Conservation (phyloP, 768 basidiomycete genomes). For the Pholiota molesta region DNA sequence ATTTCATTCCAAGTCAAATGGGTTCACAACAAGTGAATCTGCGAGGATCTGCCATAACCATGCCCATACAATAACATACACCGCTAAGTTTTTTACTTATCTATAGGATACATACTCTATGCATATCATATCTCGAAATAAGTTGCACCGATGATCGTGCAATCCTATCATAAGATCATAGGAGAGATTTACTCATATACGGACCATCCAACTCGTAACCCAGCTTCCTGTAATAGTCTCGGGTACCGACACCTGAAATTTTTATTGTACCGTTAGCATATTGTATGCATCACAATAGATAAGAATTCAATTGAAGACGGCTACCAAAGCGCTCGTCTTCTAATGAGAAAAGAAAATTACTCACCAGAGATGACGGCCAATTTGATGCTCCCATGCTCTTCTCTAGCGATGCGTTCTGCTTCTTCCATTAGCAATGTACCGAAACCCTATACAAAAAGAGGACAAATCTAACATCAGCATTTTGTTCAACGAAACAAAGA, state of each 20-base stretch:
- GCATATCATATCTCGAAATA: not conserved
- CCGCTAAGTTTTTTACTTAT: slow-evolving; percentile 1
- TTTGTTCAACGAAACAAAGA: not conserved
- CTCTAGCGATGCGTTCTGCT: slow-evolving; percentile 95
- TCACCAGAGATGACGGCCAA: slow-evolving; percentile 95
- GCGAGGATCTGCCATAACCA: not conserved
- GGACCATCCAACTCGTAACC: slow-evolving; percentile 96
- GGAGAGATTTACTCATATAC: slow-evolving; percentile 91
- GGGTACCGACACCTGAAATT: slow-evolving; percentile 82
- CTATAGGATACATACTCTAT: slow-evolving; percentile 3
- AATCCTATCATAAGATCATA: slow-evolving; percentile 11
- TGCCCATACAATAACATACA: slow-evolving; percentile 8
- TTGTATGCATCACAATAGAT: not conserved
- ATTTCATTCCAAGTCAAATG: not conserved
- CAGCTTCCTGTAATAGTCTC: slow-evolving; percentile 94
- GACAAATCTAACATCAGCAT: not conserved
- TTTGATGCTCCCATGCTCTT: slow-evolving; percentile 96
- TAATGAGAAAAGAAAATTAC: slow-evolving; percentile 24
- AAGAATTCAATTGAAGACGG: not conserved
- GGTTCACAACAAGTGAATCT: not conserved
- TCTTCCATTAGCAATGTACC: slow-evolving; percentile 99
- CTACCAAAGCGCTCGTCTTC: not conserved
- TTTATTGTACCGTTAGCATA: not conserved
- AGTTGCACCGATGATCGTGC: not conserved
- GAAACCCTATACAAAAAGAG: slow-evolving; percentile 66